These are phyloP conservation scores for Jacaranda mimosifolia DNA, from an alignment of 257 asterid species.

Conservation along the genomic window DNA sequence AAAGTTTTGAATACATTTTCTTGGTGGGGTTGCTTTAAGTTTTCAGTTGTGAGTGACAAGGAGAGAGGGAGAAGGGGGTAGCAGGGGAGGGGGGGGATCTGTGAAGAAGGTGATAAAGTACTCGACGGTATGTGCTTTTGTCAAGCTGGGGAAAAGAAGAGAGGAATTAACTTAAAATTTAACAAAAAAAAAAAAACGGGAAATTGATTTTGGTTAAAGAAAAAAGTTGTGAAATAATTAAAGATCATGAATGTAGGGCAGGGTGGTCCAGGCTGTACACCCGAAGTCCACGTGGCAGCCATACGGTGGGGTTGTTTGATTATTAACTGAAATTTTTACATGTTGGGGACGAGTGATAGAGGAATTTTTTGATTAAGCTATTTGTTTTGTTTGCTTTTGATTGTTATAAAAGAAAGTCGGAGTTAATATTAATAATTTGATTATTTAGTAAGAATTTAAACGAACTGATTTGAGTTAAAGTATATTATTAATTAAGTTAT, in stretches of 20 bases:
- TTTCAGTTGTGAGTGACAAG: constrained; percentile 20
- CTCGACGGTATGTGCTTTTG: constrained; percentile 35
- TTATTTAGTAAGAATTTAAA: no score
- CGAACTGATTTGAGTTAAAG: neutral
- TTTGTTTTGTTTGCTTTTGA: neutral
- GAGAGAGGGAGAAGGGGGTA: neutral
- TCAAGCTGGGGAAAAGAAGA: neutral
- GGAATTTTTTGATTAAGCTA: constrained; percentile 6
- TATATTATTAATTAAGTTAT: neutral
- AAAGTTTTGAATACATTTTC: constrained; percentile 43
- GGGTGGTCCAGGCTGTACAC: constrained; percentile 52
- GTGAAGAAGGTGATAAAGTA: constrained; percentile 42
- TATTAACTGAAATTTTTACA: neutral
- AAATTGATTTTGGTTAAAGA: constrained; percentile 6
- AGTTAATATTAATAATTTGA: no score
- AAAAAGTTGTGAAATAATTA: constrained; percentile 34
- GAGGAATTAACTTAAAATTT: neutral
- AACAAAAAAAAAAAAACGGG: neutral
- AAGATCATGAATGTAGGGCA: constrained; percentile 45
- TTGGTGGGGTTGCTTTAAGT: constrained; percentile 33
- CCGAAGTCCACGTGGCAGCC: constrained; percentile 45
- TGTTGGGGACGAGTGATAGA: constrained; percentile 10
- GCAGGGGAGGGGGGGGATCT: constrained; percentile 26
- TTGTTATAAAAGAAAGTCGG: no score
- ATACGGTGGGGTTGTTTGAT: constrained; percentile 7